Evolutionary conservation across 1,284 basidiomycete species (phyloP).

Genomic region (Porodaedalea pini): DNA sequence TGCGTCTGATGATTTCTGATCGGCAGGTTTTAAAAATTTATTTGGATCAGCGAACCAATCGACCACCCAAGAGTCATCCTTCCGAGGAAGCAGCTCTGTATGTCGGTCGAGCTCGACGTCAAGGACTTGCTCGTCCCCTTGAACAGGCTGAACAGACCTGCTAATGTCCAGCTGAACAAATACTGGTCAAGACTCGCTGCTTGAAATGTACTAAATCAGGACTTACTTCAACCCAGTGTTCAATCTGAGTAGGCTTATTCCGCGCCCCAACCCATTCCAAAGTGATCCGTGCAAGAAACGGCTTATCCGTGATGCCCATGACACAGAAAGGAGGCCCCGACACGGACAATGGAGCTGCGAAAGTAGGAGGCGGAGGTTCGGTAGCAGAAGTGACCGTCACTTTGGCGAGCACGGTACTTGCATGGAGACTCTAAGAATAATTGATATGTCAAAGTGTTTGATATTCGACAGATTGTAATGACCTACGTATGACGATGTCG

Average conservation of each 20-base stretch:
- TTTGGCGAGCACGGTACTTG: constrained; percentile 49
- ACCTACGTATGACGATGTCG: constrained; percentile 69
- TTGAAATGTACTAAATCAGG: background rate
- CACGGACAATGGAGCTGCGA: constrained; percentile 34
- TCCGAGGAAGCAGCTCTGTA: constrained; percentile 47
- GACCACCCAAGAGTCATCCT: constrained; percentile 18
- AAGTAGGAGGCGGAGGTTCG: constrained; percentile 36
- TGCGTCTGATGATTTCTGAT: background rate
- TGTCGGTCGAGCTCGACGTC: constrained; percentile 68
- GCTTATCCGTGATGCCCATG: constrained; percentile 50
- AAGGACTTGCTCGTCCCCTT: constrained; percentile 67
- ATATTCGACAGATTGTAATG: constrained; percentile 1
- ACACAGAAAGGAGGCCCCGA: constrained; percentile 55
- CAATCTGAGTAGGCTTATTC: constrained; percentile 45
- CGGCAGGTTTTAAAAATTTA: background rate
- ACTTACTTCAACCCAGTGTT: constrained; percentile 75
- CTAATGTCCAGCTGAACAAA: constrained; percentile 54
- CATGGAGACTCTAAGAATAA: constrained; percentile 44
- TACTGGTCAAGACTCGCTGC: constrained; percentile 14
- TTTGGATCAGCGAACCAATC: constrained; percentile 22
- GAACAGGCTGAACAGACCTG: constrained; percentile 41
- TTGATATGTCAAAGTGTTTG: constrained; percentile 15
- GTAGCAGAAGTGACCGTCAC: constrained; percentile 47
- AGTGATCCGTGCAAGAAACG: constrained; percentile 62
- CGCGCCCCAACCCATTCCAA: constrained; percentile 46